Conservation (phyloP, 2,329 filamentous ascomycete species). For the Exophiala xenobiotica region DNA sequence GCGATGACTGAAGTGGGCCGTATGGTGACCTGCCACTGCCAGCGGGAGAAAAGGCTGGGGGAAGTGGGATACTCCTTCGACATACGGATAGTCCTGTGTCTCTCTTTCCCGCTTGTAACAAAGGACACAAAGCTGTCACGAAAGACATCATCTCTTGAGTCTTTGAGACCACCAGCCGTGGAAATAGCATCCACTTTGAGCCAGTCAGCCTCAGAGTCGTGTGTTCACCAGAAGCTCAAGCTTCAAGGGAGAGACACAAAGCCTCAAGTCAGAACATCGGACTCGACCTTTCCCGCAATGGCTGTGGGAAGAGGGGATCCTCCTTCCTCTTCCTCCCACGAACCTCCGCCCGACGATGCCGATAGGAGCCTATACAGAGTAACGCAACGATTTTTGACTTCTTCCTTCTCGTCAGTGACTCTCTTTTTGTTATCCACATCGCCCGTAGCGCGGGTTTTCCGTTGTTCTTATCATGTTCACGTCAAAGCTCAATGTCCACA, state of each 20-base stretch:
- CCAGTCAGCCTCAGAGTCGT: background rate
- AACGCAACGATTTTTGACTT: slow-evolving; percentile 4
- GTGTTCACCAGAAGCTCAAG: too few relatives aligned
- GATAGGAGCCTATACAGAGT: slow-evolving; percentile 1
- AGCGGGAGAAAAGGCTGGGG: slow-evolving; percentile 11
- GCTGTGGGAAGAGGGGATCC: background rate
- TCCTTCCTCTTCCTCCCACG: background rate
- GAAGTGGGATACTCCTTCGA: slow-evolving; percentile 2
- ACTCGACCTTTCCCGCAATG: background rate
- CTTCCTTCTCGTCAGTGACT: slow-evolving; percentile 1
- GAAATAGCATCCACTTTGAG: slow-evolving; percentile 1
- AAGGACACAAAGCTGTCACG: too few relatives aligned
- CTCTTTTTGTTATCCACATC: background rate
- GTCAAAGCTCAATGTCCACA: slow-evolving; percentile 2
- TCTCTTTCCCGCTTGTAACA: too few relatives aligned
- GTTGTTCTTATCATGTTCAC: background rate
- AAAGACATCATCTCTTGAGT: background rate
- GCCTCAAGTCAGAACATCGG: background rate
- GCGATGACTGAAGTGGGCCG: slow-evolving; percentile 4
- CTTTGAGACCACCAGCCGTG: background rate
- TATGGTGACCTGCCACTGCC: slow-evolving; percentile 8
- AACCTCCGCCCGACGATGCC: slow-evolving; percentile 8
- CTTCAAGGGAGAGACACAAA: background rate
- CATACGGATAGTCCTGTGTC: background rate
- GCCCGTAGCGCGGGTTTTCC: background rate